phyloP scores from a whole-genome alignment of 257 asterid genomes.

The Scutellaria baicalensis region DNA sequence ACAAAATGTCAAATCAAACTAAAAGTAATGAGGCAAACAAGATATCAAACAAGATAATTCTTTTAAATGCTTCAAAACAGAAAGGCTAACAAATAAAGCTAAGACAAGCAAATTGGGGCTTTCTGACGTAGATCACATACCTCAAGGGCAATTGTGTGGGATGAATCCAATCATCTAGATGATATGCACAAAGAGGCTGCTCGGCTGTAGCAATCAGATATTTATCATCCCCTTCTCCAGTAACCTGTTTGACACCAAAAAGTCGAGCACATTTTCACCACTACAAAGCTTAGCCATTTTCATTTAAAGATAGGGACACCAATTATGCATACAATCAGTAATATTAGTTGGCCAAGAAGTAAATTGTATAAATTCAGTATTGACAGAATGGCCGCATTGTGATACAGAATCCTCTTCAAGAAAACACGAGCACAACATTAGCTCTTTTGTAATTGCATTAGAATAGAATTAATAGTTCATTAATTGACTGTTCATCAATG shows the following conservation, averaged over 20 bases:
- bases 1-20: not conserved
- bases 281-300: not conserved
- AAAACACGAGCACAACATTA: not conserved
- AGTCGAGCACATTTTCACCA: not conserved
- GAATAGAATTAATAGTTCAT: not conserved
- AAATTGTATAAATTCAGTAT: not conserved
- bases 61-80: not conserved
- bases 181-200: conserved; percentile 93
- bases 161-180: conserved; percentile 88
- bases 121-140: conserved; percentile 21
- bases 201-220: conserved; percentile 95
- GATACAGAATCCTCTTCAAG: not conserved
- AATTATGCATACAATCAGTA: not conserved
- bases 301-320: not conserved
- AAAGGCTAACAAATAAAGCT: not conserved
- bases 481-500: not conserved
- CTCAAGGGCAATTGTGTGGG: conserved; percentile 76
- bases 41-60: not conserved
- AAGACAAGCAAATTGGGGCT: not conserved
- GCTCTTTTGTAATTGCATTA: not conserved
- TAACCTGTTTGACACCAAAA: conserved; percentile 49
- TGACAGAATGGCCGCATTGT: not conserved
- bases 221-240: conserved; percentile 95
- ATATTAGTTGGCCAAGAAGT: not conserved
- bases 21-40: not conserved